These are phyloP conservation scores for Curvularia hawaiiensis DNA, from an alignment of 2,329 filamentous ascomycete species.

Conservation along the genomic window DNA sequence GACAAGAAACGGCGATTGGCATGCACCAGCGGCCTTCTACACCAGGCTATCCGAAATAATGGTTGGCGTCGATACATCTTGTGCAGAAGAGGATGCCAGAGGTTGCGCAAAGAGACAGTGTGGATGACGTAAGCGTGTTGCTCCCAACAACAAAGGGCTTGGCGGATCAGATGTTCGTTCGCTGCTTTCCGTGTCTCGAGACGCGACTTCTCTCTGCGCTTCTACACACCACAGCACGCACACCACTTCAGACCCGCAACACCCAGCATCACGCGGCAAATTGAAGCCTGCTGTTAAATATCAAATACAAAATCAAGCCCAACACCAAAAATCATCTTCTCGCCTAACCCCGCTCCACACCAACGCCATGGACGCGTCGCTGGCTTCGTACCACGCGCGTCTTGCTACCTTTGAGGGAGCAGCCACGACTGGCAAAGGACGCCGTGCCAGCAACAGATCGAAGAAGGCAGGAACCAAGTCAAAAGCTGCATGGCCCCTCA, in stretches of 20 bases:
- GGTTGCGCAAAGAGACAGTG: conserved; percentile 24
- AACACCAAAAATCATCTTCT: not conserved
- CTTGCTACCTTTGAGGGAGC: conserved; percentile 75
- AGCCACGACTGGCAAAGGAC: conserved; percentile 66
- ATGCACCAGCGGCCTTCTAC: conserved; percentile 30
- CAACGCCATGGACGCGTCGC: conserved; percentile 40
- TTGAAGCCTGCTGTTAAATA: not conserved
- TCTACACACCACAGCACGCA: conserved; percentile 6
- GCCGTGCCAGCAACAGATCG: conserved; percentile 69
- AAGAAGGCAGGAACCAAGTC: conserved; percentile 55
- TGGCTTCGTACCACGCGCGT: conserved; percentile 74
- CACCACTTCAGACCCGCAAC: conserved; percentile 10
- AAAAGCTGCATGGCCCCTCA: conserved; percentile 74
- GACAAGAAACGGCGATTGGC: conserved; percentile 33
- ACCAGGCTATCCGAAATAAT: conserved; percentile 36
- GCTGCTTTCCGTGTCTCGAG: conserved; percentile 12
- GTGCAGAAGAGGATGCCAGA: conserved; percentile 28
- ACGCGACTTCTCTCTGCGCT: conserved; percentile 21
- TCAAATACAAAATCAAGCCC: not conserved
- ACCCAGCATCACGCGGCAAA: conserved; percentile 1
- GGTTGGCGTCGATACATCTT: conserved; percentile 42
- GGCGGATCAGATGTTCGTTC: conserved; percentile 17
- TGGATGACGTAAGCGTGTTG: conserved; percentile 34
- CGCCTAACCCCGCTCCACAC: not conserved
- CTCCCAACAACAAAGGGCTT: conserved; percentile 7